Base-by-base conservation (phyloP, 768 basidiomycete genomes). In the Ramaria sp. region DNA sequence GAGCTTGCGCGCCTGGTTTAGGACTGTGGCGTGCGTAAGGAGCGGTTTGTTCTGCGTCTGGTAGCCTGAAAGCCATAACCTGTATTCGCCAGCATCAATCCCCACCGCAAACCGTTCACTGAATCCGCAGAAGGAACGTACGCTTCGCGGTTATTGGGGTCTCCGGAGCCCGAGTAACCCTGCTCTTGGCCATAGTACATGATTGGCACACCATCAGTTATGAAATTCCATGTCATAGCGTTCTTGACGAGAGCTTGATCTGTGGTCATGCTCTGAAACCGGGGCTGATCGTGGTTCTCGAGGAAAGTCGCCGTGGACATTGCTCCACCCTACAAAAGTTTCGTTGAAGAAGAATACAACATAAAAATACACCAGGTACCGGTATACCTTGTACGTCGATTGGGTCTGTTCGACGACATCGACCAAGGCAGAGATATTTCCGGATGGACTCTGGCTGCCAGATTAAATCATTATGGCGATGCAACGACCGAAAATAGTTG, bases 21-120 rank as follows among this genome's bases (percentile, higher is more conserved):
- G 65, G 1, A 69, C 56, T 39, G 63, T 70, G 45, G 78, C 66
- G 58, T 76, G 75, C 52, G 63, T 61, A 13, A 78, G 71, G 25
- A 80, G 71, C 1, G 77, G 71, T 50, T 76, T 73, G 48, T 77
- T 69, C 45, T 25, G 24, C 18, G 73, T 70, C 27, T 67, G 65
- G 62, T 81, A 85, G 25, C 69, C 74, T 3, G 79, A 74, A 6
- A 74, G 68, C 84, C 83, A 85, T 25, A 84, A 71, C 7, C 81
- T 82, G 45, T 3, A 49, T n/a, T n/a, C n/a, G 32, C 9, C n/a
- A 47, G 24, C 15, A 37, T 57, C 30, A 51, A 20, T 30, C 48
- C 20, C 7, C 24, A 18, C 9, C 42, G 24, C 7, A 18, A 7
- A 24, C 7, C 20, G 16, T 24, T 7, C 42, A 9, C 8, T 44